Evolutionary conservation across 148 eudicot species (phyloP).

Genomic region (Arbutus unedo): DNA sequence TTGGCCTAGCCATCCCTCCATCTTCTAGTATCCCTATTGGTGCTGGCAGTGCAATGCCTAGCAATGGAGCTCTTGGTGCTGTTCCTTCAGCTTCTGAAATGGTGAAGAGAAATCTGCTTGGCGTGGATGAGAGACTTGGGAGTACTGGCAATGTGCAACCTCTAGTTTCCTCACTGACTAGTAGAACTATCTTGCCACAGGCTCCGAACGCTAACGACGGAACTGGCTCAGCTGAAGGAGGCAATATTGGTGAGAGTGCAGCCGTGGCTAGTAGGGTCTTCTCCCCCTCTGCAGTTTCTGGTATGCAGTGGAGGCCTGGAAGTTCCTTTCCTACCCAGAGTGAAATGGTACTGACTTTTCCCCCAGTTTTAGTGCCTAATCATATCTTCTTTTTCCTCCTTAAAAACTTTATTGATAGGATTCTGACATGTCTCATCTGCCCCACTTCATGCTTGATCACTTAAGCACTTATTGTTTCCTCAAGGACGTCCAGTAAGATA

Average conservation of each 20-base stretch:
- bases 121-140: constrained; percentile 76
- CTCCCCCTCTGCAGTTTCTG: constrained; percentile 66
- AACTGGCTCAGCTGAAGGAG: constrained; percentile 37
- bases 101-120: constrained; percentile 67
- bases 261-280: constrained; percentile 59
- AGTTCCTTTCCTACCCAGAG: constrained; percentile 75
- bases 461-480: not conserved
- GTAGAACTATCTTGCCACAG: constrained; percentile 41
- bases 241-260: constrained; percentile 50
- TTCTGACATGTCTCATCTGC: not conserved
- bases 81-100: constrained; percentile 66
- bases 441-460: not conserved
- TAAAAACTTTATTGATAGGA: not conserved
- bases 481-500: not conserved
- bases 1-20: constrained; percentile 54
- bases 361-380: not conserved
- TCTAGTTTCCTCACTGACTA: constrained; percentile 41
- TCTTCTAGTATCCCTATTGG: constrained; percentile 41
- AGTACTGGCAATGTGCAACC: constrained; percentile 53
- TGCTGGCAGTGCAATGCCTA: constrained; percentile 52
- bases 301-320: constrained; percentile 98
- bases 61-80: constrained; percentile 49
- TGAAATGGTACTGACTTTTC: constrained; percentile 55
- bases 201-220: constrained; percentile 43
- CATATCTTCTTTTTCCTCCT: not conserved